Evolutionary conservation across 805 yeast species (phyloP).

Genomic region (Debaryomyces castellii): DNA sequence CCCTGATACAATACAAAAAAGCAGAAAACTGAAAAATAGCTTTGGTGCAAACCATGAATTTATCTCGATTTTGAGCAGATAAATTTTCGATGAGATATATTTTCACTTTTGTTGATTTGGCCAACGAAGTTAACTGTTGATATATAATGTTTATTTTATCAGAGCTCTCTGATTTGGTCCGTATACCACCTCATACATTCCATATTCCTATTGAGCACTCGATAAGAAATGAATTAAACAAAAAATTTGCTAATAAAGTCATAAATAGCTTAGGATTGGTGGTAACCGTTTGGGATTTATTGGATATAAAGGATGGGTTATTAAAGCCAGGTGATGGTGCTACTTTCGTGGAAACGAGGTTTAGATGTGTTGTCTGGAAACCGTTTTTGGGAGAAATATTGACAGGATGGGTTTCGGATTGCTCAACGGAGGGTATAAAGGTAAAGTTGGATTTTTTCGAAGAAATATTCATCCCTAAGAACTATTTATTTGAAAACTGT

Average conservation of each 20-base stretch:
- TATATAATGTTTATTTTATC: conserved; percentile 77
- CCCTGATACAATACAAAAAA: no score
- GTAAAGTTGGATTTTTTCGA: conserved; percentile 85
- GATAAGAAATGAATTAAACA: conserved; percentile 75
- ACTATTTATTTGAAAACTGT: conserved; percentile 76
- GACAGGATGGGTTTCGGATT: conserved; percentile 89
- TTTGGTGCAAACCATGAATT: background rate
- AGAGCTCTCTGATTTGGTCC: conserved; percentile 76
- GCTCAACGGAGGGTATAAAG: conserved; percentile 84
- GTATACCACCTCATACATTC: conserved; percentile 86
- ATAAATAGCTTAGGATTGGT: conserved; percentile 84
- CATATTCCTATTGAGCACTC: conserved; percentile 70
- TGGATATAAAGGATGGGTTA: conserved; percentile 82
- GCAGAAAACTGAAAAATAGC: background rate
- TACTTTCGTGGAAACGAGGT: conserved; percentile 68
- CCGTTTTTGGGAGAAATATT: conserved; percentile 94
- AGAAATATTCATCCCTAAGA: conserved; percentile 86
- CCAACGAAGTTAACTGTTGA: background rate
- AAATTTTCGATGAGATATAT: conserved; percentile 1
- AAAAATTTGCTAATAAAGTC: conserved; percentile 82
- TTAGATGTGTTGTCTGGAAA: conserved; percentile 79
- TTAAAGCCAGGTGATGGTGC: conserved; percentile 95
- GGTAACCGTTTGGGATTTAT: conserved; percentile 78
- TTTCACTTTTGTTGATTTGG: background rate
- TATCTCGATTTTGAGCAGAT: background rate